These are phyloP conservation scores for Hypoxylon subgilvum DNA, from an alignment of 495 filamentous ascomycete genomes.

Conservation along the genomic window DNA sequence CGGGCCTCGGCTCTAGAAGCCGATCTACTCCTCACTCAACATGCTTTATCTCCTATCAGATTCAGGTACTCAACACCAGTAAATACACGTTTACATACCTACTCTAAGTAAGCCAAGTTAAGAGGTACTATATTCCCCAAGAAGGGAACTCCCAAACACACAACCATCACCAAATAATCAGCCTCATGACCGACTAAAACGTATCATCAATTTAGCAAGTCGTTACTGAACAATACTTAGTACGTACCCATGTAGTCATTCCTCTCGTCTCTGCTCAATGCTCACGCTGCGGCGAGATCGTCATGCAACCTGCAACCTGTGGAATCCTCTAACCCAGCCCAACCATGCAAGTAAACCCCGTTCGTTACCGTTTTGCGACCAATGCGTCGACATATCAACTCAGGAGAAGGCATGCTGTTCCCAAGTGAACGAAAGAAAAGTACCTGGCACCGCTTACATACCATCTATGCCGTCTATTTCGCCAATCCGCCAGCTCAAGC, in stretches of 20 bases:
- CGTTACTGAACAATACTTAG: slow-evolving; percentile 1
- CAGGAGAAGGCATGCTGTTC: slow-evolving; percentile 2
- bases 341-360: slow-evolving; percentile 7
- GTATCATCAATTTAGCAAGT: not conserved
- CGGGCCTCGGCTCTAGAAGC: slow-evolving; percentile 18
- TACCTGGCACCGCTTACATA: not conserved
- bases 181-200: not conserved
- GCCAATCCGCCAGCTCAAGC: not conserved
- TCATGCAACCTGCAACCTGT: too few relatives aligned
- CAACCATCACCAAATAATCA: not conserved
- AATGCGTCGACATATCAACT: not conserved
- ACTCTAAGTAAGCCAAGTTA: too few relatives aligned
- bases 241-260: too few relatives aligned
- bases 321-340: slow-evolving; percentile 9
- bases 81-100: too few relatives aligned
- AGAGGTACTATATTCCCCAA: too few relatives aligned
- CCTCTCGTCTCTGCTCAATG: slow-evolving; percentile 1
- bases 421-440: slow-evolving; percentile 2
- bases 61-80: too few relatives aligned
- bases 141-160: too few relatives aligned
- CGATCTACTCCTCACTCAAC: not conserved
- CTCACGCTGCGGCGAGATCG: too few relatives aligned
- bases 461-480: not conserved
- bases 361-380: slow-evolving; percentile 1
- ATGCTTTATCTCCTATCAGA: not conserved